Evolutionary conservation across 305 asterid genomes (phyloP), one percentile per base, ranked within the genome.

Genomic region (Fraxinus baroniana): DNA sequence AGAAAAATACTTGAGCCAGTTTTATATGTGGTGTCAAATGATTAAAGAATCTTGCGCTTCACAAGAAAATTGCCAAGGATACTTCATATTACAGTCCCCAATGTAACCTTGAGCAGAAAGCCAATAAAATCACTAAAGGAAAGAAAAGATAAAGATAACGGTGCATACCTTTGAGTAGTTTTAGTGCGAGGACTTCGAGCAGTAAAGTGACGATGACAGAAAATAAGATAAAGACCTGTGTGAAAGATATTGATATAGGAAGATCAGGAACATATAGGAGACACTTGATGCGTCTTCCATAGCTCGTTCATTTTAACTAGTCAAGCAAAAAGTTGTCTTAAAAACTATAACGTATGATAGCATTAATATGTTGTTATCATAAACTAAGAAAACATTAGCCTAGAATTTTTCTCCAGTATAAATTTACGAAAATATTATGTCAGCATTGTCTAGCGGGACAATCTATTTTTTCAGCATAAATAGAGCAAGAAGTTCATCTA

Each of bases 191-290:
- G 86, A 90, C 86, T 89, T 93, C 93, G 66, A 97, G 92, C 77
- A 92, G 84, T 78, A 92, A 76, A 72, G 99, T 92, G 79, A 79
- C 78, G 7, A 84, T 79, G 73, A 91, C 76, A 49, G 99, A 94
- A 89, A 94, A 97, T 88, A 92, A 78, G 89, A 93, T 84, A 89
- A 97, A 97, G 74, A 97, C 93, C 99, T 97, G 95, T 83, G 88
- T 32, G n/a, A 80, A 76, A 52, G 49, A 84, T 30, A 77, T 35
- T 64, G 28, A 32, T 26, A 84, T 35, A 57, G 26, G 64, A 41
- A 85, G 78, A 77, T 81, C 78, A 84, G 37, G 8, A 76, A 74
- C 82, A 74, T 46, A 71, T 28, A 68, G 49, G 20, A 49, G 13
- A 12, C 24, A 1, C 44, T 15, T 71, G 5, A 32, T 5, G 10